Base-by-base conservation (phyloP, 345 rosid genomes). In the Hirschfeldia incana region DNA sequence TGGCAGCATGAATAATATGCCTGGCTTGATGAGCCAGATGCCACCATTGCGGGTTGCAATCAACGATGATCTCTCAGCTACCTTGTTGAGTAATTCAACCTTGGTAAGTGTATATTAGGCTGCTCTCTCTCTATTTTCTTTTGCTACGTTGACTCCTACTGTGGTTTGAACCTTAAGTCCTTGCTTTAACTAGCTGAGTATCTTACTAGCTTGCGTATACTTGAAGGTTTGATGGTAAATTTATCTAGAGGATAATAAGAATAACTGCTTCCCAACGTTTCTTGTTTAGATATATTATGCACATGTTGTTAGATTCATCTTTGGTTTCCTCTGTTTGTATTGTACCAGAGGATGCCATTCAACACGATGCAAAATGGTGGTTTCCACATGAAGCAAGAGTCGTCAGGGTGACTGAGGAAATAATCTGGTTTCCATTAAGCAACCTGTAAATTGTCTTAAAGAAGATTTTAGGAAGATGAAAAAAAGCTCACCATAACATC, bases 21-120 rank as follows among this genome's bases (percentile, higher is more conserved):
- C 97, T 57, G 94, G 97, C 79, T 85, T 92, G 81, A 92, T 94
- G 97, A 91, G 90, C 76, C 94, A 85, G 74, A 92, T 94, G 98
- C 94, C 92, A 49, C 94, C 98, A 16, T 86, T 94, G 67, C 90
- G 88, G 33, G 88, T 86, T 61, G 79, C 87, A 62, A 84, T 94
- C 60, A 62, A 86, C 30, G 93, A 88, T 75, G 88, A 91, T 84
- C 91, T 94, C 72, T 90, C 89, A 15, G 86, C 73, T 83, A 83
- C 87, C 76, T 33, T 89, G 65, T 82, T 90, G 79, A 90, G 88
- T 53, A 80, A 67, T 74, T 73, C 85, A 61, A 78, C 83, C 76
- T 85, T 84, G 90, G 92, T 91, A 83, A 84, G 85, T 0, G 21
- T 21, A 21, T 91, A 15, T 15, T 51, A 26, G 1, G 30, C 63